A percentile compares a stretch with the other conserved stretches of the same genome.
Conservation (phyloP, 805 yeast species). For the Brettanomyces sp. region DNA sequence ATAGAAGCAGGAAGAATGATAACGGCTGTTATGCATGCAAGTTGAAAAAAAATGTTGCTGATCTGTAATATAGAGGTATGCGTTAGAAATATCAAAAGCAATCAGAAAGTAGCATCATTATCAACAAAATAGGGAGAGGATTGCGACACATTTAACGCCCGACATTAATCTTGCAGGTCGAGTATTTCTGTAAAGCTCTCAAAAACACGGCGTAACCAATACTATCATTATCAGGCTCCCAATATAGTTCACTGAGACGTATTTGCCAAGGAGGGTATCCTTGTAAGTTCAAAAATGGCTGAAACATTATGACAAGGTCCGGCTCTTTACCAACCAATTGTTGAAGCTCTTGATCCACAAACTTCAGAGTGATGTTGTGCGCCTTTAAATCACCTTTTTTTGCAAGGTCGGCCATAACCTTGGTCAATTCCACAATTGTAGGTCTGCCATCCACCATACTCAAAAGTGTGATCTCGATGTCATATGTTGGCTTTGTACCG, state of each 20-base stretch:
- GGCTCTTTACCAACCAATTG: constrained; percentile 88
- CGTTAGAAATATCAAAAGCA: no score
- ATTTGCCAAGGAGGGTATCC: constrained; percentile 99
- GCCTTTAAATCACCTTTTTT: constrained; percentile 48
- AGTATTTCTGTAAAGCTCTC: constrained; percentile 64
- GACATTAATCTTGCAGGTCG: constrained; percentile 77
- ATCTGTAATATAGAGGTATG: no score
- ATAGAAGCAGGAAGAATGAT: no score
- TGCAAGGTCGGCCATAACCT: constrained; percentile 73
- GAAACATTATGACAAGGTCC: constrained; percentile 74
- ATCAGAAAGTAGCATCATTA: background rate
- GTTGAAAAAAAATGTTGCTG: background rate
- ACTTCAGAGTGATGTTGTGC: constrained; percentile 61
- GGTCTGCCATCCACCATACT: constrained; percentile 81
- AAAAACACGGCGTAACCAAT: constrained; percentile 79
- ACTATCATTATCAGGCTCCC: constrained; percentile 78
- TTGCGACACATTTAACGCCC: constrained; percentile 48
- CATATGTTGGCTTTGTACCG: constrained; percentile 20
- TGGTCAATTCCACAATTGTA: constrained; percentile 80
- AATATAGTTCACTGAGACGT: constrained; percentile 79
- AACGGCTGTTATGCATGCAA: no score
- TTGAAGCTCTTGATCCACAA: constrained; percentile 64
- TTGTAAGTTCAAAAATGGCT: constrained; percentile 80
- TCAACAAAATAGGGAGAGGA: background rate
- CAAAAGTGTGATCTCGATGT: constrained; percentile 57